Evolutionary conservation across 352 stramenopile genomes (phyloP), one percentile per base, ranked within the genome.

Genomic region (Paralagenidium karlingii): DNA sequence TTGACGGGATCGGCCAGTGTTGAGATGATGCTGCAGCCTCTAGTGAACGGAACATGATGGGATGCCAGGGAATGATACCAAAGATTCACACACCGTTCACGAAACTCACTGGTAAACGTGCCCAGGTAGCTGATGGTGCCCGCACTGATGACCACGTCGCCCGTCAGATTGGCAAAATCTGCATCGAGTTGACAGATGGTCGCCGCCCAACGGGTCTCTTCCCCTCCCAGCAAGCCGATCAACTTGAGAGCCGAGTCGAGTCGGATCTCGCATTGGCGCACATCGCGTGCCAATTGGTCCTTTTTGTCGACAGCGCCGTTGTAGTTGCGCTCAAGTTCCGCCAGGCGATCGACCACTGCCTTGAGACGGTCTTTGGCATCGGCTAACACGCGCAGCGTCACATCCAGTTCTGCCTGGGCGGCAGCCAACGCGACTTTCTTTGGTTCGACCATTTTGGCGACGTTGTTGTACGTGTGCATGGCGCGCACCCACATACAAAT

Each of bases 401-500:
- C 78, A 38, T 96, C 83, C 0, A 96, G 40, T 40, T 94, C 81
- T 1, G 54, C 61, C 49, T 95, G 78, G 3, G 88, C 85, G 5
- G 66, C 48, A 2, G 75, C 78, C 1, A 96, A 56, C 7, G 86
- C 75, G 8, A 90, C 49, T 24, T 93, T 90, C 73, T 96, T 96
- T 0, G 86, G 86, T 34, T 95, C 86, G n/a, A 96, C 86, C 49
- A 93, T 74, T 34, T 92, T 83, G 4, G 85, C 82, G 2, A 96
- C 76, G 22, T 84, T 88, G 54, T 96, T 66, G 53, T 95, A 96
- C 32, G 79, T 94, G 60, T 95, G 79, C 86, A 96, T 96, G 8
- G 86, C 86, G 9, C 84, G 73, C 8, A 93, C 81, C 86, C 86
- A 96, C 82, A 96, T 93, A 43, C 86, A 96, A 49, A 96, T 95